phyloP scores from a whole-genome alignment of 2,329 filamentous ascomycete genomes.

The Dactylellina haptotyla region DNA sequence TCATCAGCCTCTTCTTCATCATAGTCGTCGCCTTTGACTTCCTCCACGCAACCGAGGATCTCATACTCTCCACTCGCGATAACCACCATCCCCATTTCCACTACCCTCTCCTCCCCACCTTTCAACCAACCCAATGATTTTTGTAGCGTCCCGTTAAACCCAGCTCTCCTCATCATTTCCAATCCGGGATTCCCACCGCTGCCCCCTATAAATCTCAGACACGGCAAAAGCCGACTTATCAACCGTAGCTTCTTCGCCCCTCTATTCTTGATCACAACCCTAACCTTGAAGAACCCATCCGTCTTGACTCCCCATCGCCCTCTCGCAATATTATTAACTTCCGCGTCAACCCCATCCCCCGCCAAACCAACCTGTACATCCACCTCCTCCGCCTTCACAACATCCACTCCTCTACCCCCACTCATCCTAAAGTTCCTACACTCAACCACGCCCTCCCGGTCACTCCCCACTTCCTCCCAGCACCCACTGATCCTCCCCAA shows the following conservation, averaged over 20 bases:
- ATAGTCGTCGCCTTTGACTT: constrained; percentile 66
- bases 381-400: constrained; percentile 81
- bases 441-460: constrained; percentile 75
- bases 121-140: constrained; percentile 73
- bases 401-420: constrained; percentile 77
- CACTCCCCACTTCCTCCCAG: constrained; percentile 72
- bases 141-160: constrained; percentile 86
- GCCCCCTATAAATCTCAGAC: constrained; percentile 66
- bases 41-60: constrained; percentile 81
- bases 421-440: constrained; percentile 76
- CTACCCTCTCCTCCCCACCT: constrained; percentile 69
- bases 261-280: constrained; percentile 78
- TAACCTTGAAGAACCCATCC: constrained; percentile 76
- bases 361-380: constrained; percentile 64
- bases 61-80: constrained; percentile 86
- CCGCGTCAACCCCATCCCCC: constrained; percentile 2
- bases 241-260: constrained; percentile 74
- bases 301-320: constrained; percentile 58
- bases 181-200: constrained; percentile 27
- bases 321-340: constrained; percentile 27
- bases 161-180: constrained; percentile 82
- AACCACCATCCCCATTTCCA: constrained; percentile 76
- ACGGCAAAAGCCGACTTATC: constrained; percentile 79
- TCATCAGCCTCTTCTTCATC: constrained; percentile 55
- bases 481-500: constrained; percentile 75